Percentiles rank a stretch among this genome's conserved stretches.
Conservation (phyloP, 495 filamentous ascomycete genomes). For the Aspergillus ellipticus region DNA sequence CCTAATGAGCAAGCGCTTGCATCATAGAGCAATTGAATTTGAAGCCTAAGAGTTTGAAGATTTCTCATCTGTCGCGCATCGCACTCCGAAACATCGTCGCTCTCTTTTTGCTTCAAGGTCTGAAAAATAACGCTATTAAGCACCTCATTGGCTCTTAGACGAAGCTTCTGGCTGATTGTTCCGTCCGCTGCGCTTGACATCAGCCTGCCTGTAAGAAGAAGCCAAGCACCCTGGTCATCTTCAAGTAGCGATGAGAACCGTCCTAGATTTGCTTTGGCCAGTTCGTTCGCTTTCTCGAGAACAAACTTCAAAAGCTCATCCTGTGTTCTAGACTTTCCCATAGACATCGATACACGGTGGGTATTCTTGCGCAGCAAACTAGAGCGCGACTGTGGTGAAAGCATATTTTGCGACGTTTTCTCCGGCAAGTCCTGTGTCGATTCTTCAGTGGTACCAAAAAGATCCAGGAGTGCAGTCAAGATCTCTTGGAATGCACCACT, state of each 20-base stretch:
- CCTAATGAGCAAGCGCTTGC: slow-evolving; percentile 22
- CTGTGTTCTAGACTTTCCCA: slow-evolving; percentile 42
- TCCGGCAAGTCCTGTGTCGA: slow-evolving; percentile 24
- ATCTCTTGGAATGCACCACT: slow-evolving; percentile 76
- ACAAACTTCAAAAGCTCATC: slow-evolving; percentile 61
- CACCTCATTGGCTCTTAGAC: slow-evolving; percentile 68
- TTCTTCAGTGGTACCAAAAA: slow-evolving; percentile 48
- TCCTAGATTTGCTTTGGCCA: slow-evolving; percentile 74
- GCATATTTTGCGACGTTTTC: slow-evolving; percentile 13
- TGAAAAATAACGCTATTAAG: slow-evolving; percentile 67
- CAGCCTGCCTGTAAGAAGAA: slow-evolving; percentile 63
- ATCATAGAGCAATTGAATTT: slow-evolving; percentile 50
- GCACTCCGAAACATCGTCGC: slow-evolving; percentile 26
- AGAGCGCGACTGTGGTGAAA: slow-evolving; percentile 29
- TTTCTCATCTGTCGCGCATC: slow-evolving; percentile 64
- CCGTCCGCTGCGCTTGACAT: slow-evolving; percentile 58
- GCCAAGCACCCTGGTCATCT: slow-evolving; percentile 68
- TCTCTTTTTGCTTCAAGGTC: slow-evolving; percentile 35
- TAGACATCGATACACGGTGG: slow-evolving; percentile 51
- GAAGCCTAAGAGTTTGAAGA: slow-evolving; percentile 61
- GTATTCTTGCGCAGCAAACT: slow-evolving; percentile 52
- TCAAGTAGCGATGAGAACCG: slow-evolving; percentile 61
- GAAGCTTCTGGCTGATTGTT: slow-evolving; percentile 53
- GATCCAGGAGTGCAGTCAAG: slow-evolving; percentile 65
- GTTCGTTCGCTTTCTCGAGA: slow-evolving; percentile 73